Percentiles rank a stretch among this genome's conserved stretches.
Conservation (phyloP, 257 asterid species). For the Misopates orontium region DNA sequence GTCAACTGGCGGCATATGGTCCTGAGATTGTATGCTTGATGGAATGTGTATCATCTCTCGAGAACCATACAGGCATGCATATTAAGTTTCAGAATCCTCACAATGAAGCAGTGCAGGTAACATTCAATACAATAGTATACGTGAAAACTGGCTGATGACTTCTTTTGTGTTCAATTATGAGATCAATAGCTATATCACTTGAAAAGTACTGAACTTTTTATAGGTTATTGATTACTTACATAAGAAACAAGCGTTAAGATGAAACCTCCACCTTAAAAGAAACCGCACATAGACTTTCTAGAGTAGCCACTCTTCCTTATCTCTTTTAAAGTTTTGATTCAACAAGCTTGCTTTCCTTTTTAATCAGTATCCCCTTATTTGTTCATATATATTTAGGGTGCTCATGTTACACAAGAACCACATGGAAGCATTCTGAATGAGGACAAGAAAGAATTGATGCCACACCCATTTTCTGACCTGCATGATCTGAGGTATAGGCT, state of each 20-base stretch:
- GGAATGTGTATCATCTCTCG: slow-evolving; percentile 70
- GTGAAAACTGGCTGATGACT: slow-evolving; percentile 7
- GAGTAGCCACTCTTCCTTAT: background rate
- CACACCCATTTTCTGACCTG: slow-evolving; percentile 45
- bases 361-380: slow-evolving; percentile 2
- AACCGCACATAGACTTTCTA: background rate
- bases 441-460: slow-evolving; percentile 28
- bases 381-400: slow-evolving; percentile 47
- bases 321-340: too few relatives aligned
- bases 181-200: background rate
- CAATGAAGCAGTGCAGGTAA: slow-evolving; percentile 54
- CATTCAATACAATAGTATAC: slow-evolving; percentile 12
- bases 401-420: slow-evolving; percentile 24
- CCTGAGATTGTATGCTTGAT: slow-evolving; percentile 66
- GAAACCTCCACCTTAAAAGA: background rate
- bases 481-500: slow-evolving; percentile 55
- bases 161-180: too few relatives aligned
- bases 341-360: too few relatives aligned
- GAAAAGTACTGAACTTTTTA: background rate
- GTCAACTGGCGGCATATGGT: slow-evolving; percentile 55
- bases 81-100: slow-evolving; percentile 52
- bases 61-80: slow-evolving; percentile 48
- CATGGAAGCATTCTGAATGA: slow-evolving; percentile 29
- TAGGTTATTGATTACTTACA: background rate
- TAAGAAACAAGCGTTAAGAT: background rate